A percentile compares a stretch with the other conserved stretches of the same genome.
Conservation (phyloP, 2,329 filamentous ascomycete species). For the Pleomassaria siparia region DNA sequence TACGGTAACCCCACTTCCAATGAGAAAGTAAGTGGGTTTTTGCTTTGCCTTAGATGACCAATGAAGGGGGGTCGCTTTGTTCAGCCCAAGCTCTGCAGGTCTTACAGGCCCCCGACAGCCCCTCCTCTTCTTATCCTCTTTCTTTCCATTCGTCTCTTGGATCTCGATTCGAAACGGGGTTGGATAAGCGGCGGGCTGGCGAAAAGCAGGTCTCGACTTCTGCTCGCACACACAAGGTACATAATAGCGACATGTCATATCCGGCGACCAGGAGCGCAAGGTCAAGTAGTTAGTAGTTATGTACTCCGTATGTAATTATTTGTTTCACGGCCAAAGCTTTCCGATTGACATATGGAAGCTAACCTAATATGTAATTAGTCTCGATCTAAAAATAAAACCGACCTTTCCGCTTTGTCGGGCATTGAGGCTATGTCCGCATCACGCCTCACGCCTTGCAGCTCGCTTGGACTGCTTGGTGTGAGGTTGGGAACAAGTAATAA, state of each 20-base stretch:
- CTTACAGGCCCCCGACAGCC: background rate
- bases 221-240: too few species aligned
- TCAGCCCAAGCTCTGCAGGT: background rate
- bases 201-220: background rate
- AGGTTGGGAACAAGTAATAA: slow-evolving; percentile 1
- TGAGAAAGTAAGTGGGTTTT: background rate
- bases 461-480: slow-evolving; percentile 1
- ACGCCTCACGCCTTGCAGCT: slow-evolving; percentile 18
- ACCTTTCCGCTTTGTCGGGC: slow-evolving; percentile 2
- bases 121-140: background rate
- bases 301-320: too few species aligned
- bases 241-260: background rate
- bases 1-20: too few species aligned
- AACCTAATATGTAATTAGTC: slow-evolving; percentile 3
- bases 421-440: slow-evolving; percentile 24
- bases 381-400: slow-evolving; percentile 12
- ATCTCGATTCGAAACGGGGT: background rate
- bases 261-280: background rate
- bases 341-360: background rate
- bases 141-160: background rate
- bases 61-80: background rate
- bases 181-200: background rate
- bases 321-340: slow-evolving; percentile 6
- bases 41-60: background rate
- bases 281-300: too few species aligned